Evolutionary conservation across 495 filamentous ascomycete species (phyloP).

Genomic region (Trichoderma virens): DNA sequence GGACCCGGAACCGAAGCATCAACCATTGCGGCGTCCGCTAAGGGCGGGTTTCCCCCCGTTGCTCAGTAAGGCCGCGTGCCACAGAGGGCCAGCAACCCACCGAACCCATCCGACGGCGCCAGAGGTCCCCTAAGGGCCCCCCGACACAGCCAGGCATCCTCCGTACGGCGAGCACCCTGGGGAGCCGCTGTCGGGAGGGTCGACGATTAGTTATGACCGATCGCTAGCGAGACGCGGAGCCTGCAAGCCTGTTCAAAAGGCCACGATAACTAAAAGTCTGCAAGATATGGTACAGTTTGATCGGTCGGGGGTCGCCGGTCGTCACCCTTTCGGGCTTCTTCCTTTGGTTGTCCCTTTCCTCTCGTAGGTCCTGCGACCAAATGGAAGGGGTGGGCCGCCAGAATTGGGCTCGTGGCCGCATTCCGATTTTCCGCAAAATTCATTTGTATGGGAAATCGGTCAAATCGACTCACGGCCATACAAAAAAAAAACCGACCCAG

Average conservation of each 20-base stretch:
- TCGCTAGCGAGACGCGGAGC: background rate
- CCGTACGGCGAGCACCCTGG: background rate
- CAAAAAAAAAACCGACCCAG: background rate
- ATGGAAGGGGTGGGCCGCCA: background rate
- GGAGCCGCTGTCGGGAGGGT: constrained; percentile 12
- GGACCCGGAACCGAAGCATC: too few species aligned
- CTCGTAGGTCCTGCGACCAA: constrained; percentile 15
- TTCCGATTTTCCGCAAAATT: constrained; percentile 13
- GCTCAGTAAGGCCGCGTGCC: too few species aligned
- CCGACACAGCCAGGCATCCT: background rate
- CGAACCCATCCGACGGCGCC: constrained; percentile 32
- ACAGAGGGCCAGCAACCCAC: constrained; percentile 45
- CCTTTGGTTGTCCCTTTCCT: too few species aligned
- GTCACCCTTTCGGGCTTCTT: too few species aligned
- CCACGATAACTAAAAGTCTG: background rate
- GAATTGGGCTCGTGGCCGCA: background rate
- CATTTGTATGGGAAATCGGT: constrained; percentile 12
- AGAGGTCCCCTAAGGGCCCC: background rate
- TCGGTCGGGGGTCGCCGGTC: too few species aligned
- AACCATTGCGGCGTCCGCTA: too few species aligned
- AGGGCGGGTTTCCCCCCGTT: too few species aligned
- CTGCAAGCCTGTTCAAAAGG: background rate
- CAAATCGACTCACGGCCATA: constrained; percentile 16
- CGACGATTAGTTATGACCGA: constrained; percentile 9
- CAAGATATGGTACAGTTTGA: too few species aligned